Base-by-base conservation (phyloP, 2,329 filamentous ascomycete genomes). In the Thelonectria blattea region DNA sequence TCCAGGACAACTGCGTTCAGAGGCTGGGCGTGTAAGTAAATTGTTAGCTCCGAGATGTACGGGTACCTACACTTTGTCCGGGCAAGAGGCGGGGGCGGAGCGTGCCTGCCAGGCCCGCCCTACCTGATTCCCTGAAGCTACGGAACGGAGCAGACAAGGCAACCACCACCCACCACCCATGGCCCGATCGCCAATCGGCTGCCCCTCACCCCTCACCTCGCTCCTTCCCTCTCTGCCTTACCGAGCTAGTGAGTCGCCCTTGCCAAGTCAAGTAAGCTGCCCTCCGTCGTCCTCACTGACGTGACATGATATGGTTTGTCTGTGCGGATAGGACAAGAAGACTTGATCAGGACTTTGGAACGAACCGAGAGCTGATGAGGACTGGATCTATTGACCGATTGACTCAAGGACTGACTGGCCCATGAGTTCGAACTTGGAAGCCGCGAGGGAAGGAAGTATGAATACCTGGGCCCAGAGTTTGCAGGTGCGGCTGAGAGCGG, bases 401-500 rank as follows among this genome's bases (percentile, higher is more conserved):
- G 12, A 15, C 34, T 37, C 34, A 15, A 37, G 34, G 34, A 37
- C 3, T 10, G 32, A 34, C 34, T 18, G 42, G 18, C 39, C 11
- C n/a, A n/a, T n/a, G n/a, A 39, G 11, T 17, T 43, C 41, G 20
- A 30, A 30, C 27, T 22, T 45, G 42, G 42, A 22, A 18, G 20
- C 15, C 17, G 17, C 37, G 20, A 43, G 27, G 34, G 42, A 54
- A 30, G 27, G 9, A 37, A 5, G 34, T 15, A 24, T 24, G 22
- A 6, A 24, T 24, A 2, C 47, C 60, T 52, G 32, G 42, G 9
- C 22, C 24, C 32, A 17, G 42, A 18, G 45, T 20, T 32, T 54
- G 18, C 64, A 57, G 56, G 17, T 66, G 64, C 60, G 62, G 64
- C 62, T 65, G 56, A 60, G 43, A 12, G 43, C 43, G 51, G 24